phyloP scores from a whole-genome alignment of 2,329 filamentous ascomycete species.

The Curvularia verruculosa region DNA sequence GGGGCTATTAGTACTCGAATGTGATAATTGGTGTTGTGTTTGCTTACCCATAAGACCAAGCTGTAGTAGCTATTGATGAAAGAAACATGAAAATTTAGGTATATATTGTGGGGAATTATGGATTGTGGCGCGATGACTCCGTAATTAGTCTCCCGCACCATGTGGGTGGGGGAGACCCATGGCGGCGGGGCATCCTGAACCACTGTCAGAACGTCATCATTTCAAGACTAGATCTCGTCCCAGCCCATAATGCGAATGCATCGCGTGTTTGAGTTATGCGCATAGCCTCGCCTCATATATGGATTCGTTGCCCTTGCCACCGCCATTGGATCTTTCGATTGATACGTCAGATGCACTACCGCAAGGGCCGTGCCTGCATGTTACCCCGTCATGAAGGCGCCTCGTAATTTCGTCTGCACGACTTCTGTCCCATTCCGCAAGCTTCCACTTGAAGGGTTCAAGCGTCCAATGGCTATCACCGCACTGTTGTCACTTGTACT shows the following conservation, averaged over 20 bases:
- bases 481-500: neutral
- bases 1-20: neutral
- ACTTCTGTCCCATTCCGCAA: neutral
- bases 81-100: rapidly evolving
- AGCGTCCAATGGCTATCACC: conserved; percentile 1
- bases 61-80: conserved; percentile 7
- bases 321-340: neutral
- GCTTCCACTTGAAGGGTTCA: neutral
- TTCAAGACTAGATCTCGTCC: neutral
- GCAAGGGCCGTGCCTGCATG: conserved; percentile 13
- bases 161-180: no score
- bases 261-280: neutral
- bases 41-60: neutral
- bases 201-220: neutral
- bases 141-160: no score
- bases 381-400: conserved; percentile 16
- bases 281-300: neutral
- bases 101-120: neutral
- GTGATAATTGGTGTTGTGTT: neutral
- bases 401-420: neutral
- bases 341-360: conserved; percentile 10
- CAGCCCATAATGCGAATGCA: neutral
- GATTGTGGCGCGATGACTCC: no score
- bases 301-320: neutral
- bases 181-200: neutral